These are phyloP conservation scores for Populus deltoides DNA, from an alignment of 345 rosid genomes.

Conservation along the genomic window DNA sequence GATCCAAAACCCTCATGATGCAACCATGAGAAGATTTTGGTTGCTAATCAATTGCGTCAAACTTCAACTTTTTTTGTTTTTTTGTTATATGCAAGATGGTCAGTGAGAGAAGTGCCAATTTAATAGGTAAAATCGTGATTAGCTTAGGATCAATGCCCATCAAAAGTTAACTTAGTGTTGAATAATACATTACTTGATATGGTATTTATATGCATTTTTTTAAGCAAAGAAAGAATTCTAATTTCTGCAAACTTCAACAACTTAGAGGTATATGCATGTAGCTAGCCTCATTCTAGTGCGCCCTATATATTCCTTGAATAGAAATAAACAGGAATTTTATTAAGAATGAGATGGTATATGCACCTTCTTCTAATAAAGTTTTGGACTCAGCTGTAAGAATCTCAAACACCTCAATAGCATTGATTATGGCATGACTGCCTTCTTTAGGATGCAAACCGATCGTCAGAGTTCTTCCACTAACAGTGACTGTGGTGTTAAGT, in stretches of 20 bases:
- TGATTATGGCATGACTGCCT: conserved; percentile 65
- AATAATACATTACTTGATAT: too few species aligned
- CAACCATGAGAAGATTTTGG: not conserved
- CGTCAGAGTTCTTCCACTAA: conserved; percentile 79
- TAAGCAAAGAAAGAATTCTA: too few species aligned
- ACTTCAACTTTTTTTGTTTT: too few species aligned
- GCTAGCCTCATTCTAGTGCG: not conserved
- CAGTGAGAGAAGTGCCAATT: too few species aligned
- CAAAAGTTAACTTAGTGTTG: too few species aligned
- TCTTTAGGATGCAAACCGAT: conserved; percentile 64
- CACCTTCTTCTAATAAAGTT: conserved; percentile 86
- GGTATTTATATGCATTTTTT: too few species aligned
- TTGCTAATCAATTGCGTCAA: too few species aligned
- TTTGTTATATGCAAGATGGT: too few species aligned
- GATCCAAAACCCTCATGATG: not conserved
- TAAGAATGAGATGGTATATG: not conserved
- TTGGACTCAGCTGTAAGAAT: conserved; percentile 60
- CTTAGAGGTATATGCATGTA: not conserved
- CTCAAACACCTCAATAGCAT: conserved; percentile 91
- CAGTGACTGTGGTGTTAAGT: conserved; percentile 68
- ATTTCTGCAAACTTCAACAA: too few species aligned
- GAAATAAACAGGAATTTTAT: not conserved
- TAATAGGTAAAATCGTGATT: too few species aligned
- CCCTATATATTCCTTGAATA: not conserved
- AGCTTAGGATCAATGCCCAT: too few species aligned